phyloP scores from a whole-genome alignment of 495 filamentous ascomycete species.

The Penicillium antarcticum region DNA sequence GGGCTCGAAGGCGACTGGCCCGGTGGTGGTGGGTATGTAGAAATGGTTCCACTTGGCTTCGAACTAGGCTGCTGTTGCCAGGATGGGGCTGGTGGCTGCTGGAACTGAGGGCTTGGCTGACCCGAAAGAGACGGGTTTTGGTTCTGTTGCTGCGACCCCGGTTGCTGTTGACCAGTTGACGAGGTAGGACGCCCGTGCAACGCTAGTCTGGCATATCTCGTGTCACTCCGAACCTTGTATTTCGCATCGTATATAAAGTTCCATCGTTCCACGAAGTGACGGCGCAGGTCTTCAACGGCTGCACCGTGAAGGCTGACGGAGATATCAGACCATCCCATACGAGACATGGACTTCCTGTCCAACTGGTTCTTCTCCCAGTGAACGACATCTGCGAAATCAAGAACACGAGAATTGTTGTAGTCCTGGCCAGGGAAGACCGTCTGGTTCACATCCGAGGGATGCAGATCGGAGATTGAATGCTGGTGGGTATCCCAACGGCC shows the following conservation, averaged over 20 bases:
- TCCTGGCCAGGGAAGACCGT: constrained; percentile 90
- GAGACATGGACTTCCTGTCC: constrained; percentile 69
- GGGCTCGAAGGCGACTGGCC: not conserved
- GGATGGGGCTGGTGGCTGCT: constrained; percentile 3
- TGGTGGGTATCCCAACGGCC: constrained; percentile 63
- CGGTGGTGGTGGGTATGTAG: constrained; percentile 2
- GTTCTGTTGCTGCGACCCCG: constrained; percentile 17
- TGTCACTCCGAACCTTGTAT: constrained; percentile 63
- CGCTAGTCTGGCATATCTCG: constrained; percentile 57
- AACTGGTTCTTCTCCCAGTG: constrained; percentile 87
- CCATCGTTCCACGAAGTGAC: constrained; percentile 86
- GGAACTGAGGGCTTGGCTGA: constrained; percentile 11
- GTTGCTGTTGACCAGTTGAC: constrained; percentile 13
- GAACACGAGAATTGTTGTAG: constrained; percentile 86
- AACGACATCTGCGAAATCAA: constrained; percentile 82
- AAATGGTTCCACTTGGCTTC: constrained; percentile 7
- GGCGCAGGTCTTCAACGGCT: constrained; percentile 70
- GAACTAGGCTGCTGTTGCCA: constrained; percentile 9
- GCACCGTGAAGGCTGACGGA: constrained; percentile 78
- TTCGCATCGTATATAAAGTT: constrained; percentile 89
- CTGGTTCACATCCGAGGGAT: constrained; percentile 69
- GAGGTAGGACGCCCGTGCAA: constrained; percentile 33
- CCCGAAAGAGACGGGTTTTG: constrained; percentile 13
- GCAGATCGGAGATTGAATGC: constrained; percentile 82
- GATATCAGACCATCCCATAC: constrained; percentile 96